Conservation (phyloP, 1,284 basidiomycete species). For the Exobasidium cylindrosporum region DNA sequence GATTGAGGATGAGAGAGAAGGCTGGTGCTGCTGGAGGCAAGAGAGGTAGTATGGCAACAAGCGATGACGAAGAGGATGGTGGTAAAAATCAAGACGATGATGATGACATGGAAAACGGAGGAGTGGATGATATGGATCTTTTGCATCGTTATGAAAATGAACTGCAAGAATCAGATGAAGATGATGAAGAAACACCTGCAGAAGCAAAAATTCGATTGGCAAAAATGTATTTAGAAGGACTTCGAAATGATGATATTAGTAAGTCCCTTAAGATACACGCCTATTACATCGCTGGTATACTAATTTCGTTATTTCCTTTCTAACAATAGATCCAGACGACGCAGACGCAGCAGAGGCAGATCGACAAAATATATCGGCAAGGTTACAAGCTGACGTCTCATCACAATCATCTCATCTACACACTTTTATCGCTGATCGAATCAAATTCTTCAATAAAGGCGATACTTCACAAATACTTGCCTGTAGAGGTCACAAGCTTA, state of each 20-base stretch:
- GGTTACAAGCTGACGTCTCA: constrained; percentile 64
- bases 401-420: constrained; percentile 64
- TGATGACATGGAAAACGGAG: constrained; percentile 23
- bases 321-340: constrained; percentile 59
- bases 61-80: constrained; percentile 1
- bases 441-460: constrained; percentile 27
- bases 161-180: constrained; percentile 30
- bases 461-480: constrained; percentile 39
- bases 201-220: constrained; percentile 88
- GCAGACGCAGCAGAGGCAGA: constrained; percentile 92
- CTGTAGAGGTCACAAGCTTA: constrained; percentile 70
- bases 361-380: constrained; percentile 80
- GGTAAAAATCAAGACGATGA: constrained; percentile 20
- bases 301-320: neutral
- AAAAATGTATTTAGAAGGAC: constrained; percentile 78
- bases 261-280: neutral
- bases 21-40: neutral
- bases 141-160: constrained; percentile 30
- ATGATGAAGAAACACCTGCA: constrained; percentile 71
- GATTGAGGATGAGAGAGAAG: constrained; percentile 2
- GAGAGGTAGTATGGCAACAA: too few relatives aligned
- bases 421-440: constrained; percentile 62
- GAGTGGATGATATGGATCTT: constrained; percentile 46
- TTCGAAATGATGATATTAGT: constrained; percentile 56
- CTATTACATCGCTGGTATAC: neutral